phyloP scores from a whole-genome alignment of 202 grass and related monocot species.

The Panicum hallii region DNA sequence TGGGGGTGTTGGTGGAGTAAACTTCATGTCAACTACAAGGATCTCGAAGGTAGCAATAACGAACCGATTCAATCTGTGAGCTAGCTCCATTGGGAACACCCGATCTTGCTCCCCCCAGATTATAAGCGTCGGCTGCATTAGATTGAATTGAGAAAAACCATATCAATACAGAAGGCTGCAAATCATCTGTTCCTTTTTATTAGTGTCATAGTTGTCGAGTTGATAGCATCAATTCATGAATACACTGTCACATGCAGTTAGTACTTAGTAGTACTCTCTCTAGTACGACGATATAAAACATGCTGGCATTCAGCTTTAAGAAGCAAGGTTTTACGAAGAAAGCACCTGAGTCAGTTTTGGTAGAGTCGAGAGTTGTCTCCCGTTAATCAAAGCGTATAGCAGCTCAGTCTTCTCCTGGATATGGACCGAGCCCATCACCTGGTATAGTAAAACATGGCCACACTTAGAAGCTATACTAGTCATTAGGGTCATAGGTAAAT shows the following conservation, averaged over 20 bases:
- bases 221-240: not conserved
- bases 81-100: constrained; percentile 93
- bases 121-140: constrained; percentile 70
- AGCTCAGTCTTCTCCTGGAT: constrained; percentile 77
- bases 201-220: not conserved
- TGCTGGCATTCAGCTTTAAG: not conserved
- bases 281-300: not conserved
- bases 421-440: constrained; percentile 82
- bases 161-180: not conserved
- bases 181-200: not conserved
- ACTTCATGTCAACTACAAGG: not conserved
- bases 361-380: constrained; percentile 68
- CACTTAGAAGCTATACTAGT: not conserved
- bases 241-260: constrained; percentile 1
- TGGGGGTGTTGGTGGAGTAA: not conserved
- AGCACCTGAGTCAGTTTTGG: constrained; percentile 76
- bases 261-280: not conserved
- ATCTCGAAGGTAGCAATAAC: not conserved
- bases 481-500: not conserved
- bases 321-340: constrained; percentile 12
- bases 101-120: constrained; percentile 84
- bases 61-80: constrained; percentile 84
- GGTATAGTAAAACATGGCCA: constrained; percentile 7
- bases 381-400: constrained; percentile 60
- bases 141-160: not conserved